These are phyloP conservation scores for Talaromyces sp. DNA, from an alignment of 2,329 filamentous ascomycete genomes.

Conservation along the genomic window DNA sequence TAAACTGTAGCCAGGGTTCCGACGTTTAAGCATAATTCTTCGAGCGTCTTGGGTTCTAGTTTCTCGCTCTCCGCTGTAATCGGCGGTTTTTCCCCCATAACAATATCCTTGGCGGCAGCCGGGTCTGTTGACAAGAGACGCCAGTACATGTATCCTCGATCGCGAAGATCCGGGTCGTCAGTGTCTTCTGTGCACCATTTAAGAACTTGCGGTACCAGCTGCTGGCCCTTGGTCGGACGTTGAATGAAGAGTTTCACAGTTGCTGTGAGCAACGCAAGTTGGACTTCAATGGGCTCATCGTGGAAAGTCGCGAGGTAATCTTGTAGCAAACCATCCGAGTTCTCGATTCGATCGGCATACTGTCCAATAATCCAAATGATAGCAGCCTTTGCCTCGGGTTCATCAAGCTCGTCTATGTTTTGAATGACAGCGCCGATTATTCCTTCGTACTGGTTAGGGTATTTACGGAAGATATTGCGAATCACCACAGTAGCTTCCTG, in stretches of 20 bases:
- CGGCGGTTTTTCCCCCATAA: conserved; percentile 95
- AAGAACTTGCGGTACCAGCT: conserved; percentile 86
- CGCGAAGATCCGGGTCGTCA: conserved; percentile 94
- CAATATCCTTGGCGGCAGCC: conserved; percentile 74
- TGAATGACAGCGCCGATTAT: conserved; percentile 96
- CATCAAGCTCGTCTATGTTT: conserved; percentile 91
- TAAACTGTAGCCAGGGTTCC: conserved; percentile 96
- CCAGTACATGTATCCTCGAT: conserved; percentile 99
- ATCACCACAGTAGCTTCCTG: conserved; percentile 99
- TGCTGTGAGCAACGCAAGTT: conserved; percentile 87
- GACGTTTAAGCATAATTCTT: conserved; percentile 96
- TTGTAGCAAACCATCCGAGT: conserved; percentile 86
- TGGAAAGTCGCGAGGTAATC: conserved; percentile 92
- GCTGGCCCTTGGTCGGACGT: conserved; percentile 86
- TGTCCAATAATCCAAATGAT: conserved; percentile 99
- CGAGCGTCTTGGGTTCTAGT: conserved; percentile 80
- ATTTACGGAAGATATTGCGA: conserved; percentile 98
- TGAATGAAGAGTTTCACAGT: conserved; percentile 99
- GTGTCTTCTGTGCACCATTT: conserved; percentile 99
- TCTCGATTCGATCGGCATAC: conserved; percentile 95
- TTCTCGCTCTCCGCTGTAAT: conserved; percentile 96
- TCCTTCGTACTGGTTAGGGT: conserved; percentile 96
- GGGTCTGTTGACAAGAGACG: conserved; percentile 90
- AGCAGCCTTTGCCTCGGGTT: conserved; percentile 94
- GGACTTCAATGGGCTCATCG: conserved; percentile 92